These are phyloP conservation scores for Posidonia oceanica DNA, from an alignment of 116 monocot genomes.

Conservation along the genomic window DNA sequence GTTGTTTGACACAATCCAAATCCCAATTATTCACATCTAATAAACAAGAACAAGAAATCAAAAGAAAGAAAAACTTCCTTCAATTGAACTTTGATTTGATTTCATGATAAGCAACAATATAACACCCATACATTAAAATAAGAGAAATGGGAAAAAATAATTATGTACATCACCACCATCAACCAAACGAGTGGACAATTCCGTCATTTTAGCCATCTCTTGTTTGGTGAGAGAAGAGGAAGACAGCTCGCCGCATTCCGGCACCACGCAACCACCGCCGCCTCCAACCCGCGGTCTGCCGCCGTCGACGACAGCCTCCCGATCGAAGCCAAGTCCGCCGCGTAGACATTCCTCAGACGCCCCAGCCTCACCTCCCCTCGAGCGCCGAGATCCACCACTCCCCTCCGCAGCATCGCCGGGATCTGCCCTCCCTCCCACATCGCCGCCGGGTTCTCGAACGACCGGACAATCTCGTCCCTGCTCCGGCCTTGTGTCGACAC, in stretches of 20 bases:
- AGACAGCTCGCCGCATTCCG: constrained; percentile 1
- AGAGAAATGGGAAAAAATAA: too few species aligned
- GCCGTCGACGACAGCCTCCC: background rate
- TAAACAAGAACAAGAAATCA: too few species aligned
- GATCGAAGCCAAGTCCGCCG: background rate
- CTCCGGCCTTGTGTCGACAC: background rate
- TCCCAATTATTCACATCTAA: too few species aligned
- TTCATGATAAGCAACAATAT: too few species aligned
- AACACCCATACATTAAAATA: too few species aligned
- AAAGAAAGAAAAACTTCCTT: too few species aligned
- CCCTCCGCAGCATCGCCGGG: background rate
- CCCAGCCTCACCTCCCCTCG: too few species aligned
- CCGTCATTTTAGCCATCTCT: background rate
- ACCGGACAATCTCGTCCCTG: background rate
- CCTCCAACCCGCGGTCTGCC: background rate
- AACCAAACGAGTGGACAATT: background rate
- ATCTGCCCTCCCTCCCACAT: background rate
- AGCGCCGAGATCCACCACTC: background rate
- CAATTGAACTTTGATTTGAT: too few species aligned
- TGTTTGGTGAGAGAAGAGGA: background rate
- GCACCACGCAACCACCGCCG: background rate
- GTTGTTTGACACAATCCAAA: too few species aligned
- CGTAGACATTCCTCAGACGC: background rate
- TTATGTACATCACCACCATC: background rate
- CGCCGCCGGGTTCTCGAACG: background rate